These are phyloP conservation scores for Crithidia thermophila DNA, from an alignment of 208 protist genomes.

Conservation along the genomic window DNA sequence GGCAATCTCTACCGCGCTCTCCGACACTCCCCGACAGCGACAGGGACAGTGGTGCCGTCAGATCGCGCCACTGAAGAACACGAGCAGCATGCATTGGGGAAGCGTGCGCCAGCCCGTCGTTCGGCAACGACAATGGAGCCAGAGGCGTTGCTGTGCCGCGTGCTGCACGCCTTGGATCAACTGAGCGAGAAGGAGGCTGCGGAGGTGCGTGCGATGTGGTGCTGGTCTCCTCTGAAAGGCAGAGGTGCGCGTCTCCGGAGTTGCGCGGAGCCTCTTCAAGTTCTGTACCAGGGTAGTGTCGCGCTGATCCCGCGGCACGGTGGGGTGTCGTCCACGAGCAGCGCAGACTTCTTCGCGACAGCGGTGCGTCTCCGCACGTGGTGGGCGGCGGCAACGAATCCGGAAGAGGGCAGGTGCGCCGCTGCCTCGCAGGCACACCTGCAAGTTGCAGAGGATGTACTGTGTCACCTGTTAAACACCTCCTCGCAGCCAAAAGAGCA, in stretches of 20 bases:
- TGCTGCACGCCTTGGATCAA: not conserved
- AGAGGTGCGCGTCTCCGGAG: not conserved
- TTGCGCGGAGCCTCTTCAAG: not conserved
- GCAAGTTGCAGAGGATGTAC: no score
- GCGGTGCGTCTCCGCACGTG: constrained; percentile 20
- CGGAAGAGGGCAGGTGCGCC: no score
- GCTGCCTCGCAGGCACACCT: no score
- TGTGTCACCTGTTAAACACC: no score
- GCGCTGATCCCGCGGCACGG: not conserved
- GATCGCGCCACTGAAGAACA: no score
- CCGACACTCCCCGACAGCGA: not conserved
- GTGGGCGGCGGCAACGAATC: constrained; percentile 9
- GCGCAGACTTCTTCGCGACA: not conserved
- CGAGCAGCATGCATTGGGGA: no score
- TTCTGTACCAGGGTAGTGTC: constrained; percentile 2
- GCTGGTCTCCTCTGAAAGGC: not conserved
- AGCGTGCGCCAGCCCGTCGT: no score
- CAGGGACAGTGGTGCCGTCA: no score
- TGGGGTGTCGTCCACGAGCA: not conserved
- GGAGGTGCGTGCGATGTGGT: constrained; percentile 23
- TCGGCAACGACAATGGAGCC: not conserved
- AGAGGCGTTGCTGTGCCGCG: constrained; percentile 6
- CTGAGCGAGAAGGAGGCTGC: constrained; percentile 18
- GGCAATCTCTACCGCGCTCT: constrained; percentile 3
- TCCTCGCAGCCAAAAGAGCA: no score